Percentiles rank a stretch among this genome's conserved stretches.
phyloP scores from a whole-genome alignment of 441 rosid species.

The Erodium moschatum region DNA sequence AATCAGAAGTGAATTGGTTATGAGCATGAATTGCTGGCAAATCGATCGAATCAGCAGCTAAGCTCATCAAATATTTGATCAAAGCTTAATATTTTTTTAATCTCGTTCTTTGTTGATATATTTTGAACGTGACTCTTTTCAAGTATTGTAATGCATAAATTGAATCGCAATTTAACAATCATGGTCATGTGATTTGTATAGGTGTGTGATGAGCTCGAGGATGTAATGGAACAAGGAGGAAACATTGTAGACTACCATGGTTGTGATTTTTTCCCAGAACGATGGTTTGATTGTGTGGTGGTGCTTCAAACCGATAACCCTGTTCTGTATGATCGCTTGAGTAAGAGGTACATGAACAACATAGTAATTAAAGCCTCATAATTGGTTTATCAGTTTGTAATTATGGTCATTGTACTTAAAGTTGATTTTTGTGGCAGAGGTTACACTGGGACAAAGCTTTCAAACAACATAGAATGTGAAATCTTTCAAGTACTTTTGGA shows the following conservation, averaged over 20 bases:
- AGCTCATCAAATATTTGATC: not conserved
- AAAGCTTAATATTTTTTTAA: not conserved
- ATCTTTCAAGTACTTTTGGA: constrained; percentile 69
- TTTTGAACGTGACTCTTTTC: not conserved
- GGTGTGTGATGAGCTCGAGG: constrained; percentile 93
- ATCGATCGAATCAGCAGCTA: too few species aligned
- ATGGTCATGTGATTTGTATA: constrained; percentile 16
- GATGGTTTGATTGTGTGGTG: constrained; percentile 78
- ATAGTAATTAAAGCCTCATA: not conserved
- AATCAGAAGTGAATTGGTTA: too few species aligned
- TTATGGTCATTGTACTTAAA: not conserved
- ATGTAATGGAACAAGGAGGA: constrained; percentile 76
- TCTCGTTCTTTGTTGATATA: not conserved
- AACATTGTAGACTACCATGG: constrained; percentile 86
- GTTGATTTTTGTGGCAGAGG: constrained; percentile 38
- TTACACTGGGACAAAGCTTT: constrained; percentile 61
- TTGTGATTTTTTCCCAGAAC: constrained; percentile 78
- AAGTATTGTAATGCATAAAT: not conserved
- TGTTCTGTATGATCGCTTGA: constrained; percentile 64
- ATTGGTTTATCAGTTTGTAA: constrained; percentile 9
- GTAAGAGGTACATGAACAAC: constrained; percentile 44
- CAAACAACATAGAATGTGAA: constrained; percentile 79
- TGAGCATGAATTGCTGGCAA: too few species aligned
- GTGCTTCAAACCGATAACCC: constrained; percentile 83
- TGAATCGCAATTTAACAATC: not conserved